Evolutionary conservation across 2,329 filamentous ascomycete genomes (phyloP).

Genomic region (Capronia coronata): DNA sequence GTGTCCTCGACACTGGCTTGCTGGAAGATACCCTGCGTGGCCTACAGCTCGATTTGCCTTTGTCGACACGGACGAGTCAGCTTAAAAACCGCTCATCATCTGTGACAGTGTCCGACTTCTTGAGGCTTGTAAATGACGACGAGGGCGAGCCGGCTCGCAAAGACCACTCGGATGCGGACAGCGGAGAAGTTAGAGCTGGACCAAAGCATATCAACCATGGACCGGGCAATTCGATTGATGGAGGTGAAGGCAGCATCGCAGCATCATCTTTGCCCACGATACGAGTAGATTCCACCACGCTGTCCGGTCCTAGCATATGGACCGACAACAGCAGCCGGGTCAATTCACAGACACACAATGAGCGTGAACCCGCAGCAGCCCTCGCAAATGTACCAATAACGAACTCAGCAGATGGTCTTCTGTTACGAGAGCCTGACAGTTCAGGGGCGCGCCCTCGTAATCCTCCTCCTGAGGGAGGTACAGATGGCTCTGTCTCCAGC

Average conservation of each 20-base stretch:
- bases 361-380: too few relatives aligned
- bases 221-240: background rate
- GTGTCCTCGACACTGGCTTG: constrained; percentile 3
- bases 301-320: constrained; percentile 1
- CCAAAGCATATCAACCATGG: background rate
- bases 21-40: constrained; percentile 13
- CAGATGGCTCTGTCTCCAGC: too few relatives aligned
- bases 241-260: background rate
- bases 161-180: background rate
- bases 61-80: constrained; percentile 8
- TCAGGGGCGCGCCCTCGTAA: too few relatives aligned
- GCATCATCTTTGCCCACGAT: background rate
- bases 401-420: too few relatives aligned
- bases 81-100: constrained; percentile 9
- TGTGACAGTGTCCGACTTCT: too few relatives aligned
- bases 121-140: too few relatives aligned
- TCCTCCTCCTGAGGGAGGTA: too few relatives aligned
- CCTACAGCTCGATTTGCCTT: constrained; percentile 14
- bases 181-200: background rate
- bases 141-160: background rate
- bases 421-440: too few relatives aligned
- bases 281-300: too few relatives aligned
- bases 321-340: constrained; percentile 10
- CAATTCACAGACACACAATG: background rate
- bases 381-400: too few relatives aligned